Evolutionary conservation across 345 rosid species (phyloP), one percentile per base, ranked within the genome.

Genomic region (Rubroshorea leprosula): DNA sequence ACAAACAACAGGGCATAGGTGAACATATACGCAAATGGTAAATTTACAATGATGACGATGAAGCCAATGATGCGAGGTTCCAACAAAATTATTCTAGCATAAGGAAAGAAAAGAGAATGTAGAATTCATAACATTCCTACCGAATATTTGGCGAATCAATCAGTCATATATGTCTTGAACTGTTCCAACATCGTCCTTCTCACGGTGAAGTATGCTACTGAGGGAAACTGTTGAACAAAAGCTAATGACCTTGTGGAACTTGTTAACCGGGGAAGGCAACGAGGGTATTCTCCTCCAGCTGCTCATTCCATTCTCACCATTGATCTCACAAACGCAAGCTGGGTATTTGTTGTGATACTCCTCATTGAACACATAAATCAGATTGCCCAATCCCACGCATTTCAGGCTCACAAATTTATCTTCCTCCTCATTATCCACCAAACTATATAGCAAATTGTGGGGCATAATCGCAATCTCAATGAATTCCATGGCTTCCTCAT

Each of bases 391-490:
- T 15, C 89, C 97, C n/a, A 85, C 87, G 38, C 97, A 87, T 79
- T 85, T 90, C 82, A 90, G 70, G 69, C 78, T 83, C 10, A 79
- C 90, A 50, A 74, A 90, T 62, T 74, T 87, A 38, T 83, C 80
- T 26, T 80, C 80, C 52, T 87, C 97, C 53, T 80, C 84, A 15
- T 52, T 62, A 55, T 83, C 93, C 27, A 83, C 92, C 72, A 89
- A 65, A 16, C 81, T 78, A 49, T 57, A 68, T 20, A 90, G 75
- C 73, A 85, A 69, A 46, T 63, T 70, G 21, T 70, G 74, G 2
- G 96, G 96, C 97, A 90, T 85, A n/a, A 78, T 65, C 6, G 86
- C 77, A 18, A 90, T 83, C 68, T 85, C 87, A 39, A 81, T 77
- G 23, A 85, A 83, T 62, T 85, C 93, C 90, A 85, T 78, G 0